Conservation (phyloP, 257 asterid species). For the Petrea volubilis region DNA sequence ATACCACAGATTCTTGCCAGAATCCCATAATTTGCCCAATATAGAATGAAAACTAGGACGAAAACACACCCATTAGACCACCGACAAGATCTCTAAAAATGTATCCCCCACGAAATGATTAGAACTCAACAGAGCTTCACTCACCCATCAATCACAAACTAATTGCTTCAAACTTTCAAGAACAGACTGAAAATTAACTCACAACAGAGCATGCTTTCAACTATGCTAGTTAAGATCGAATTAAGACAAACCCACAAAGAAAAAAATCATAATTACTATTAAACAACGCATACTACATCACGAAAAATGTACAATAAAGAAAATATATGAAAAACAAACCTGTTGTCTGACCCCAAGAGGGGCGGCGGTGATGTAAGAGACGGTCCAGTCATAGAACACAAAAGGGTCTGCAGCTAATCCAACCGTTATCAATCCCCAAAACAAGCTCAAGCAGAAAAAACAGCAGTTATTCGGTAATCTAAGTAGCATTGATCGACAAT, state of each 20-base stretch:
- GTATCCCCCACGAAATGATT: background rate
- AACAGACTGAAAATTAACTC: background rate
- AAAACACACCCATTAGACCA: background rate
- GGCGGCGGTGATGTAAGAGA: constrained; percentile 75
- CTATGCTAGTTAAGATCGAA: no score
- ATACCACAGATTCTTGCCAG: background rate
- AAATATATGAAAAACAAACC: constrained; percentile 35
- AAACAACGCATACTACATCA: background rate
- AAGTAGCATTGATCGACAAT: constrained; percentile 54
- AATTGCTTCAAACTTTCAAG: constrained; percentile 7
- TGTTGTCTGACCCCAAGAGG: constrained; percentile 87
- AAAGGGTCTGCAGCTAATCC: constrained; percentile 70
- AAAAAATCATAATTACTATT: background rate
- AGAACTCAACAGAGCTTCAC: constrained; percentile 1
- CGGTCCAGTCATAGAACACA: constrained; percentile 77
- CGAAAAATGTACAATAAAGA: background rate
- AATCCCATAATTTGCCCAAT: background rate
- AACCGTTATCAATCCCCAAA: constrained; percentile 38
- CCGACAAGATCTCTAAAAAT: background rate
- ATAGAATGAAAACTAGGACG: background rate
- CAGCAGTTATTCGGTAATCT: constrained; percentile 30
- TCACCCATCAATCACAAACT: background rate
- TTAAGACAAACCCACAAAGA: background rate
- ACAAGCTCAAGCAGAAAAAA: constrained; percentile 35
- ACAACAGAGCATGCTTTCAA: background rate